These are phyloP conservation scores for Calonectria pteridis DNA, from an alignment of 2,329 filamentous ascomycete genomes.

Conservation along the genomic window DNA sequence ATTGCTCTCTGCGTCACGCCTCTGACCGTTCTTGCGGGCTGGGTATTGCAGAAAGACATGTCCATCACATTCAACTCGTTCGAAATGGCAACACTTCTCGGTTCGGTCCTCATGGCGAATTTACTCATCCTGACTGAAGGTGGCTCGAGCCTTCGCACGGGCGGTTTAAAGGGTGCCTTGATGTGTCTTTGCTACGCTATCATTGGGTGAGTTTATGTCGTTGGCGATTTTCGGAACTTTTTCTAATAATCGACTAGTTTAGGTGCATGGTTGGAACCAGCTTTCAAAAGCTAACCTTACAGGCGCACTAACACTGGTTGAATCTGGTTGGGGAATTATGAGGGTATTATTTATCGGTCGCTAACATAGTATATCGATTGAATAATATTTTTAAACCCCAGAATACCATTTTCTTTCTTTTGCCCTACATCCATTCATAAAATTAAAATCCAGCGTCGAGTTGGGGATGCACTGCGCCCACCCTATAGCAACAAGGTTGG, in stretches of 20 bases:
- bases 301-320: not conserved
- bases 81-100: conserved; percentile 78
- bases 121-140: conserved; percentile 79
- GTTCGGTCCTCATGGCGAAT: conserved; percentile 77
- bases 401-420: not conserved
- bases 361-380: not conserved
- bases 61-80: conserved; percentile 78
- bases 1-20: conserved; percentile 73
- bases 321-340: not conserved
- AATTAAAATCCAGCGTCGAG: not conserved
- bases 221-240: not conserved
- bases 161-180: conserved; percentile 63
- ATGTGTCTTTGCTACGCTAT: conserved; percentile 65
- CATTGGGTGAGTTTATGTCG: conserved; percentile 49
- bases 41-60: conserved; percentile 62
- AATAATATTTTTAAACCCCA: not conserved
- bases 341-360: not conserved
- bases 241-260: not conserved
- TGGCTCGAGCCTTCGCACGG: conserved; percentile 71
- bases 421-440: not conserved
- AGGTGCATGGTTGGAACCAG: not conserved
- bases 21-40: conserved; percentile 69
- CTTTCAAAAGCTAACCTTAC: not conserved
- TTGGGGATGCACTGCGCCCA: not conserved
- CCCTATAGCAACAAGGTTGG: not conserved